Percentiles rank a stretch among this genome's conserved stretches.
phyloP scores from a whole-genome alignment of 768 basidiomycete genomes.

The Neoboletus magnificus region DNA sequence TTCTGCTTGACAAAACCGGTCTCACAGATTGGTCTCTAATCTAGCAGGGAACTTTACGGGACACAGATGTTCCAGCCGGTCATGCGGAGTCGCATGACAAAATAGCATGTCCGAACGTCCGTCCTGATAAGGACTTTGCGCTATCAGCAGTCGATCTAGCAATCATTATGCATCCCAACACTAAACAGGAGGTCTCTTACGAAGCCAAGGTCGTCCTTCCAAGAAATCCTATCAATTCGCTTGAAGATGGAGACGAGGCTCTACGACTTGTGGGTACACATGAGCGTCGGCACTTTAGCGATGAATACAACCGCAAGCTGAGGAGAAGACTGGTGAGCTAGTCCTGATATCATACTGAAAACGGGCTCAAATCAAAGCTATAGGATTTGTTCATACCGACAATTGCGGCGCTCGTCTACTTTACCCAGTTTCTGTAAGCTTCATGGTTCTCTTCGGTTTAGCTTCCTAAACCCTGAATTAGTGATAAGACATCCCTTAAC shows the following conservation, averaged over 20 bases:
- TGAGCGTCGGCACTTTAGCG: slow-evolving; percentile 48
- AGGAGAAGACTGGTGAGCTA: neutral
- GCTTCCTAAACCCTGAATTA: neutral
- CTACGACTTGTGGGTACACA: slow-evolving; percentile 37
- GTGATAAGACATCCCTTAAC: neutral
- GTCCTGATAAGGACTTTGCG: neutral
- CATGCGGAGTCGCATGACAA: neutral
- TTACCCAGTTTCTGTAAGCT: neutral
- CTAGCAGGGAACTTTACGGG: neutral
- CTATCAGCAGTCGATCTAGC: neutral
- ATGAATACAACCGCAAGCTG: slow-evolving; percentile 50
- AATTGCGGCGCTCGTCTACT: neutral
- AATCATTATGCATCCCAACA: neutral
- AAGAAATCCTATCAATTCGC: neutral
- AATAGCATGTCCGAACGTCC: neutral
- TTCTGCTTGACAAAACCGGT: neutral
- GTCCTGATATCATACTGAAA: neutral
- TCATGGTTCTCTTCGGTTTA: neutral
- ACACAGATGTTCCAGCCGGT: neutral
- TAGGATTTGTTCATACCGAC: neutral
- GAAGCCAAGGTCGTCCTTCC: neutral
- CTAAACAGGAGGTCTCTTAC: neutral
- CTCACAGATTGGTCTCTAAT: neutral
- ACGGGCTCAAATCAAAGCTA: neutral
- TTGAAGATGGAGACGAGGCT: slow-evolving; percentile 52